These are phyloP conservation scores for Populus trichocarpa DNA, from an alignment of 441 rosid species.

Conservation along the genomic window DNA sequence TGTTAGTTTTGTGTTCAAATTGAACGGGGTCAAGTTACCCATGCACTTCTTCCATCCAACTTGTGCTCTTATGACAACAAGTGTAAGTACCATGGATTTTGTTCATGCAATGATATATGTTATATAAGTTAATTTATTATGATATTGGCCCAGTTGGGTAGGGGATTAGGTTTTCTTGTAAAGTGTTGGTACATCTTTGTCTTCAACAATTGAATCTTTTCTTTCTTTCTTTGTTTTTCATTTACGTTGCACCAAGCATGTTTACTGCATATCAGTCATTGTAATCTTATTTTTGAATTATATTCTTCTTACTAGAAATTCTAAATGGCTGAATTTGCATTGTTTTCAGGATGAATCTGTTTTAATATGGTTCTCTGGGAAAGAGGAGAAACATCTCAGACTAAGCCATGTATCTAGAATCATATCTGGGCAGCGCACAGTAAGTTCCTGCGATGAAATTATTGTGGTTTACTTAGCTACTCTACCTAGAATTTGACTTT, in stretches of 20 bases:
- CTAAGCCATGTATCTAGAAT: constrained; percentile 67
- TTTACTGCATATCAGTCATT: constrained; percentile 3
- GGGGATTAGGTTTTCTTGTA: background rate
- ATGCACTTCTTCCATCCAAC: background rate
- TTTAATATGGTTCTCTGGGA: constrained; percentile 86
- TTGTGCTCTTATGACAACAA: background rate
- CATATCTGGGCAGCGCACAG: constrained; percentile 95
- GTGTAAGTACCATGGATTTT: background rate
- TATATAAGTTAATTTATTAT: background rate
- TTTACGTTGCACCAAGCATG: background rate
- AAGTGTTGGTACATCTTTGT: background rate
- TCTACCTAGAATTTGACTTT: background rate
- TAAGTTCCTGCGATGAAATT: constrained; percentile 39
- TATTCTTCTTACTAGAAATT: constrained; percentile 8
- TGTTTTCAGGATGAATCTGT: constrained; percentile 64
- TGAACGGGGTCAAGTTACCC: background rate
- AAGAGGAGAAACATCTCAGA: constrained; percentile 64
- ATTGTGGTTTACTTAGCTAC: background rate
- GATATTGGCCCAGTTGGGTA: background rate
- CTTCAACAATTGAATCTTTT: background rate
- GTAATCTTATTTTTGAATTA: constrained; percentile 6
- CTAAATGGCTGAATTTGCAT: constrained; percentile 16
- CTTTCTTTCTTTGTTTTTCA: background rate
- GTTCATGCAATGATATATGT: background rate
- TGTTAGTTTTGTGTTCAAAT: background rate